Base-by-base conservation (phyloP, 768 basidiomycete species). In the Mycena venus region DNA sequence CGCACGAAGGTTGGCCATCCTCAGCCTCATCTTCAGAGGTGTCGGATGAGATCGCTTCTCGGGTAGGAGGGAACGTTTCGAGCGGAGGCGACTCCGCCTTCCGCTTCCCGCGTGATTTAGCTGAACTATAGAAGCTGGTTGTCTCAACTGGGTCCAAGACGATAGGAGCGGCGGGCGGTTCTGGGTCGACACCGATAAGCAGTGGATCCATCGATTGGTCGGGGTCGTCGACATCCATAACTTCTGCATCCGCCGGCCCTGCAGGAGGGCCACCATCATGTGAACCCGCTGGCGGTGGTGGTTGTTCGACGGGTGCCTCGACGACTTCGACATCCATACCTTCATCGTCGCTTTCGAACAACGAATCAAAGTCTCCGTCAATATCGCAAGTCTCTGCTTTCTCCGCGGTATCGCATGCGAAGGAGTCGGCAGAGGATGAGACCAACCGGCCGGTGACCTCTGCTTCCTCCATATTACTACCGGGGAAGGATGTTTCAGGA, bases 1-100 rank as follows among this genome's bases (percentile, higher is more conserved):
- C 70, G 31, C 17, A 70, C 65, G 32, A 12, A 36, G 78, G 73
- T 64, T 72, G 73, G 19, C 82, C 77, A 49, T 62, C 79, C 73
- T 85, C 85, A 1, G 34, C 56, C 51, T 74, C 75, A 14, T 25
- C 23, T 17, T 49, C 70, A 19, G 64, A 68, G 6, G 32, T 53
- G 6, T 61, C 75, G 25, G 42, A 61, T 34, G 58, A 69, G 56
- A 64, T 67, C 15, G 53, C 38, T 7, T 72, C 72, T 36, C 55
- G 42, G 14, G 49, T 25, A 19, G 32, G 61, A 9, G 73, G 27
- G 29, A 60, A 63, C 14, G 55, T 71, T 55, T 64, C 66, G 32
- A 56, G 12, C n/a, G 49, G 47, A 14, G 76, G 61, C 1, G 70
- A 73, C 21, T 34, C 21, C 55, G 72, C 67, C 49, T 70, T 74